Evolutionary conservation across 768 basidiomycete species (phyloP).

Genomic region (Boletus sp.): DNA sequence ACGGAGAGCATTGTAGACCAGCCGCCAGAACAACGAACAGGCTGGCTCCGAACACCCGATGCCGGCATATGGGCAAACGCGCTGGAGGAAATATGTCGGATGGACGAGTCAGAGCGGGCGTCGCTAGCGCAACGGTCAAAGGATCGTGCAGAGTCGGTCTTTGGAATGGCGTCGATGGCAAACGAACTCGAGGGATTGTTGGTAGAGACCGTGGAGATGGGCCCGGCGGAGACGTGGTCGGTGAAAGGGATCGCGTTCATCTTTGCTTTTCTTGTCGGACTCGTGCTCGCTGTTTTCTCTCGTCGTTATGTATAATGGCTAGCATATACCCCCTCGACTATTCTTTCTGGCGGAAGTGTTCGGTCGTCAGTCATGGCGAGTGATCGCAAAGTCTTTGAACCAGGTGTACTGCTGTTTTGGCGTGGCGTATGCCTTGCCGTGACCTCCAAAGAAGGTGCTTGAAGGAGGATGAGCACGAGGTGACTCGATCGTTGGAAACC

Average conservation of each 20-base stretch:
- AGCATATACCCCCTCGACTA: neutral
- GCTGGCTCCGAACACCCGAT: slow-evolving; percentile 70
- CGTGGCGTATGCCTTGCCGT: slow-evolving; percentile 62
- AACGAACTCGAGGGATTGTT: slow-evolving; percentile 55
- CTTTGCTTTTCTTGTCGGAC: slow-evolving; percentile 24
- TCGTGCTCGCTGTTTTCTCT: slow-evolving; percentile 20
- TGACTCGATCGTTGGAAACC: neutral
- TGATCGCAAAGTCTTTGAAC: slow-evolving; percentile 69
- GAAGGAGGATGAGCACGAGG: slow-evolving; percentile 1
- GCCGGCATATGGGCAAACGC: slow-evolving; percentile 69
- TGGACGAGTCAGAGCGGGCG: slow-evolving; percentile 9
- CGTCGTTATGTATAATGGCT: slow-evolving; percentile 9
- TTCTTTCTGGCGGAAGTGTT: neutral
- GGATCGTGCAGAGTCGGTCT: slow-evolving; percentile 58
- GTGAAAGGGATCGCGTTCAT: slow-evolving; percentile 19
- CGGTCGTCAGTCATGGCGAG: slow-evolving; percentile 19
- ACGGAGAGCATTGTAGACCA: slow-evolving; percentile 74
- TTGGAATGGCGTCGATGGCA: slow-evolving; percentile 79
- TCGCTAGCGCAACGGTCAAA: slow-evolving; percentile 56
- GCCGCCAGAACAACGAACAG: slow-evolving; percentile 54
- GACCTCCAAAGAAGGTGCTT: slow-evolving; percentile 80
- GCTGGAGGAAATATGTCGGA: slow-evolving; percentile 53
- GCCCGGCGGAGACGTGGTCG: slow-evolving; percentile 32
- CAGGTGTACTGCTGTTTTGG: slow-evolving; percentile 73
- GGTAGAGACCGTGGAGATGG: slow-evolving; percentile 55